Conservation (phyloP, 1,284 basidiomycete species). For the Papiliotrema flavescens region DNA sequence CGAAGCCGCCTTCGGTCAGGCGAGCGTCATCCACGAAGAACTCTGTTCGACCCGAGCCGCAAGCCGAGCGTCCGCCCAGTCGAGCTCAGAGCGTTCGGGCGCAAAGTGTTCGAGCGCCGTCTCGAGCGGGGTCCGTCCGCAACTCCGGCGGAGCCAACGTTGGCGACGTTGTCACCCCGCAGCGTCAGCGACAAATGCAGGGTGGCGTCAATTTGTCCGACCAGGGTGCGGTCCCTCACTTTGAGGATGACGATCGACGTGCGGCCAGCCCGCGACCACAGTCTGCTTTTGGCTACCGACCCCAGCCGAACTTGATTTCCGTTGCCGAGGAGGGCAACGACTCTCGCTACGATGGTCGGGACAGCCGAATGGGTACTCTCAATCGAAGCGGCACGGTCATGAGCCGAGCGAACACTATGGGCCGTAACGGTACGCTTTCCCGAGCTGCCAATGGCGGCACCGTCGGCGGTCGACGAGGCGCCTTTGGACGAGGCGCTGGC, state of each 20-base stretch:
- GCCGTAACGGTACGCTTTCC: slow-evolving; percentile 34
- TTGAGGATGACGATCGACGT: slow-evolving; percentile 17
- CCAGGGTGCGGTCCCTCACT: slow-evolving; percentile 14
- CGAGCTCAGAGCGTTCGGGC: background rate
- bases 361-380: slow-evolving; percentile 18
- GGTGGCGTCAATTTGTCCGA: slow-evolving; percentile 15
- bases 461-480: slow-evolving; percentile 38
- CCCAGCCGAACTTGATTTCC: slow-evolving; percentile 25
- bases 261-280: slow-evolving; percentile 22
- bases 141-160: slow-evolving; percentile 14
- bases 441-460: slow-evolving; percentile 41
- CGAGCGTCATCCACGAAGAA: slow-evolving; percentile 9
- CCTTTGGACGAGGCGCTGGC: slow-evolving; percentile 45
- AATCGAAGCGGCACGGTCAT: slow-evolving; percentile 27
- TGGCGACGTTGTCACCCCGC: slow-evolving; percentile 27
- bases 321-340: slow-evolving; percentile 22
- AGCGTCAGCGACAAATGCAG: slow-evolving; percentile 39
- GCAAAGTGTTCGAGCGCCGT: background rate
- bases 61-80: background rate
- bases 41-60: background rate
- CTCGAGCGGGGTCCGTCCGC: background rate
- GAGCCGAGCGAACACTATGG: slow-evolving; percentile 29
- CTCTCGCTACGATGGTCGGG: slow-evolving; percentile 15
- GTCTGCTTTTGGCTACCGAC: slow-evolving; percentile 33
- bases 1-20: slow-evolving; percentile 7